phyloP scores from a whole-genome alignment of 2,329 filamentous ascomycete genomes.

The Huntiella abstrusa region DNA sequence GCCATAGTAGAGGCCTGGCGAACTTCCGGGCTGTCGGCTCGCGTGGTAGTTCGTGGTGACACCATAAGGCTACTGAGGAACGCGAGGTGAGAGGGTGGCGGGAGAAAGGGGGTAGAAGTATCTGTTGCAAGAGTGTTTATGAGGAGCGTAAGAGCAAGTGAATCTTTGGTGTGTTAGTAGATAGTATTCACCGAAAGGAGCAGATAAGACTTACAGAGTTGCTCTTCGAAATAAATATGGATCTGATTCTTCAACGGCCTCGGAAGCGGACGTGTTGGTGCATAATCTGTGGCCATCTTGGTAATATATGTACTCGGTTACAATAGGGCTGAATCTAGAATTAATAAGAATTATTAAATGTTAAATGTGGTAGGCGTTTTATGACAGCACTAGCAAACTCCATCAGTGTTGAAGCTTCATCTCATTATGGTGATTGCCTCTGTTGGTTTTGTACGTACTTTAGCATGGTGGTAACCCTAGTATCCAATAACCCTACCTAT shows the following conservation, averaged over 20 bases:
- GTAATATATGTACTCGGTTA: too few species aligned
- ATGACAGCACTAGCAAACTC: too few species aligned
- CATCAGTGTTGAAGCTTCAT: too few species aligned
- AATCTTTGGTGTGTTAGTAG: conserved; percentile 30
- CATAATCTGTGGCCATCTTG: too few species aligned
- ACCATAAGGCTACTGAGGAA: conserved; percentile 66
- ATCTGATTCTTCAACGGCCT: conserved; percentile 8
- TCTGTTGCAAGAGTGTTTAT: conserved; percentile 42
- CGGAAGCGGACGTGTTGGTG: conserved; percentile 1
- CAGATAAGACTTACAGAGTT: conserved; percentile 15
- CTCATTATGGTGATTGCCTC: too few species aligned
- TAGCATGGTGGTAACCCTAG: too few species aligned
- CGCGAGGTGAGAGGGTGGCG: conserved; percentile 54
- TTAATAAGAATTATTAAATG: too few species aligned
- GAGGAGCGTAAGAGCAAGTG: conserved; percentile 43
- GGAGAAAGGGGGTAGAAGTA: conserved; percentile 30
- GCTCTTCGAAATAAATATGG: conserved; percentile 12
- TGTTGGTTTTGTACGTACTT: too few species aligned
- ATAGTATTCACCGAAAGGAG: background rate
- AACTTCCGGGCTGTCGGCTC: conserved; percentile 41
- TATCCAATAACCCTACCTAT: too few species aligned
- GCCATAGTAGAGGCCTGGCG: conserved; percentile 46
- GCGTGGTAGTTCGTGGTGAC: conserved; percentile 62
- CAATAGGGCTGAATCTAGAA: too few species aligned
- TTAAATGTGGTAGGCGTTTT: too few species aligned